These are phyloP conservation scores for Podospora appendiculata DNA, from an alignment of 495 filamentous ascomycete genomes.

Conservation along the genomic window DNA sequence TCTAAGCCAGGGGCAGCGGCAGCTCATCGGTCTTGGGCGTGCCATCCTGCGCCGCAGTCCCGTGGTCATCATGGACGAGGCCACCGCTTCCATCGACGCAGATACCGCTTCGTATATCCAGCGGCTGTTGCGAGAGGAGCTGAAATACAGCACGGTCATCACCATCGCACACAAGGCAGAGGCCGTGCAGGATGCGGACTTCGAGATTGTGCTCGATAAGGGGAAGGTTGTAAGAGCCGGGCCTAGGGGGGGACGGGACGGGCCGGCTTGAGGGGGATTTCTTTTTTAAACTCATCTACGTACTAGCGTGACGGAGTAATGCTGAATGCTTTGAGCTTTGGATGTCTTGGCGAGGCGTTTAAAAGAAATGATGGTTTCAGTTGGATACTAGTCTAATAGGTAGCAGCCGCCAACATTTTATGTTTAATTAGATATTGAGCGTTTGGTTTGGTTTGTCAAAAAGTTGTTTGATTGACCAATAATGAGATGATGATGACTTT, in stretches of 20 bases:
- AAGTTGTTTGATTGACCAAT: too few species aligned
- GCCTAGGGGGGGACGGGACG: neutral
- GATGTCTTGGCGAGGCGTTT: too few species aligned
- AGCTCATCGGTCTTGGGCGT: slow-evolving; percentile 51
- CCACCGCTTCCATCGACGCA: slow-evolving; percentile 78
- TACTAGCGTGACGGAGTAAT: too few species aligned
- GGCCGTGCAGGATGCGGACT: slow-evolving; percentile 70
- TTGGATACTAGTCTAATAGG: too few species aligned
- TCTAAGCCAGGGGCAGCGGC: slow-evolving; percentile 54
- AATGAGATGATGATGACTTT: too few species aligned
- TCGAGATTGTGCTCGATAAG: slow-evolving; percentile 61
- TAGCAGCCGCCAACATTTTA: too few species aligned
- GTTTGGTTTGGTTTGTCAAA: too few species aligned
- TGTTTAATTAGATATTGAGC: too few species aligned
- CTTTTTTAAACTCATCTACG: too few species aligned
- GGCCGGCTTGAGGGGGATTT: too few species aligned
- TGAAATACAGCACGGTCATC: slow-evolving; percentile 71
- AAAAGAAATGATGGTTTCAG: too few species aligned
- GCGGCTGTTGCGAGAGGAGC: slow-evolving; percentile 64
- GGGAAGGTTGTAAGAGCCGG: slow-evolving; percentile 42
- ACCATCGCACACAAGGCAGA: slow-evolving; percentile 81
- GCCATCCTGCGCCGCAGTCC: slow-evolving; percentile 51
- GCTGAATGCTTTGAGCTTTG: too few species aligned
- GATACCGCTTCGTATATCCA: slow-evolving; percentile 74
- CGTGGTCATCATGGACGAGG: slow-evolving; percentile 66